Evolutionary conservation across 441 rosid species (phyloP), one percentile per base, ranked within the genome.

Genomic region (Mallotus repandus): DNA sequence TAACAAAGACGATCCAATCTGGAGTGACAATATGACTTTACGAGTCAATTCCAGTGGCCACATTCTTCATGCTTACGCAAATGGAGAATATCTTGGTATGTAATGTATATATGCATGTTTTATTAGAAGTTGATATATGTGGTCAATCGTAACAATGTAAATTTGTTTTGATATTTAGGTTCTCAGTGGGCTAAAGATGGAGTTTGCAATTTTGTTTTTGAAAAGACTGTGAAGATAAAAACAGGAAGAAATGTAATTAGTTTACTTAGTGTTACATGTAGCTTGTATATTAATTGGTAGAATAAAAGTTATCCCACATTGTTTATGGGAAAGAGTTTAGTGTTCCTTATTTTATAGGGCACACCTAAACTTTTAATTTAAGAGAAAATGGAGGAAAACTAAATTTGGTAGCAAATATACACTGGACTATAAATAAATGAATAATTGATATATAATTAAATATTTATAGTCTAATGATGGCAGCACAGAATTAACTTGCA

Each of bases 41-140:
- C 83, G 84, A 29, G 74, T 90, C 5, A 84, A 81, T 5, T 79
- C 82, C 25, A 88, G 82, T n/a, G 88, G 94, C 18, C 90, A 89
- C n/a, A 73, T 89, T 9, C 86, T 91, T 52, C 88, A 91, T 41
- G 88, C 81, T 8, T 92, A 76, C 62, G 78, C 89, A 59, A 91
- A 92, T 45, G 94, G 89, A 46, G 11, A 79, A 29, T 74, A 80
- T 56, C 4, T 87, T 52, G 97, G 97, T 88, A 86, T 49, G 54
- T 15, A 22, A 2, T 16, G 2, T 50, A 3, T 50, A 50, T 14
- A 15, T 4, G 18, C 38, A 49, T 35, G 38, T 22, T 66, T 46
- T 18, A 5, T 12, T 35, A 21, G 38, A 15, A 7, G 4, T 49
- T 13, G 16, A 7, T 11, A 21, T 9, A 22, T 46, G 10, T 32